Conservation (phyloP, 176 grass and related monocot genomes). For the Rhynchospora tenuis region DNA sequence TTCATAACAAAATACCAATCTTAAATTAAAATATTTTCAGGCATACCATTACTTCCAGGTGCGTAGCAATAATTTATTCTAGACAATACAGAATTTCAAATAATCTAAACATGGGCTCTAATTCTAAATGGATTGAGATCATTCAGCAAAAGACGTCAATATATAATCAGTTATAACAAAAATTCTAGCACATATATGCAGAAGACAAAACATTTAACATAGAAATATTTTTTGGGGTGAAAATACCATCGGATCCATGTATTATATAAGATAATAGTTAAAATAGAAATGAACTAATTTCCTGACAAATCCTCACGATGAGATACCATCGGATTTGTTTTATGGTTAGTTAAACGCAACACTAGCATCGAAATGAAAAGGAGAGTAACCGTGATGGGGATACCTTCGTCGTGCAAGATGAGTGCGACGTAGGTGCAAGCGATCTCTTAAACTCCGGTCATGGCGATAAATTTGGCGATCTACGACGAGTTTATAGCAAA, state of each 20-base stretch:
- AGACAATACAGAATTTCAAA: background rate
- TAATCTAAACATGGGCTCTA: background rate
- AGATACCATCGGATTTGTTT: background rate
- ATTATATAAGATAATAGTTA: too few relatives aligned
- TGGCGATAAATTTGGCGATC: conserved; percentile 10
- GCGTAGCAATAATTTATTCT: background rate
- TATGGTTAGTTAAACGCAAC: background rate
- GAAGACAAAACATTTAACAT: background rate
- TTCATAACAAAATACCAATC: too few relatives aligned
- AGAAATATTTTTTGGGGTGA: background rate
- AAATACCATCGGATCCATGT: background rate
- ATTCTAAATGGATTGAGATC: background rate
- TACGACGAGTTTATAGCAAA: background rate
- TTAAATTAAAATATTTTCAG: background rate
- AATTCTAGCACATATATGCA: background rate
- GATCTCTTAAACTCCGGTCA: conserved; percentile 54
- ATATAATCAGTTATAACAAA: background rate
- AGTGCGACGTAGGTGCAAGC: conserved; percentile 81
- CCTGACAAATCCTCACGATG: background rate
- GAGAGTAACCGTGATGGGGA: conserved; percentile 54
- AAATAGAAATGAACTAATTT: too few relatives aligned
- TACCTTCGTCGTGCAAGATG: conserved; percentile 76
- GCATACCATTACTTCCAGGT: background rate
- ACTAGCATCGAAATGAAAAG: background rate
- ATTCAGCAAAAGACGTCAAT: background rate